Evolutionary conservation across 1,139 yeast genomes (phyloP).

Genomic region (Diutina ranongensis): DNA sequence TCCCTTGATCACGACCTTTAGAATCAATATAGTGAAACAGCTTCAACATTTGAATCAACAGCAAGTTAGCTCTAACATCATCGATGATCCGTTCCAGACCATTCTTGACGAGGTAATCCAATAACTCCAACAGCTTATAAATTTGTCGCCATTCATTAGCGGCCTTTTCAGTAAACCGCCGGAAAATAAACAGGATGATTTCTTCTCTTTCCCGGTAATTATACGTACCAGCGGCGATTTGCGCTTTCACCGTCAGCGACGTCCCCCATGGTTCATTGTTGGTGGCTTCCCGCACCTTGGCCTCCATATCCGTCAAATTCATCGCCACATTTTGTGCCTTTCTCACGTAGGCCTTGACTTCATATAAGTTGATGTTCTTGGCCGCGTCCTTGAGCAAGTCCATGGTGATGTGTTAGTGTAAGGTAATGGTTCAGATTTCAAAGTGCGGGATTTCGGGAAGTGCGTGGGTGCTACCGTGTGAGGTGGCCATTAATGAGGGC

Average conservation of each 20-base stretch:
- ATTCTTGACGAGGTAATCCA: slow-evolving; percentile 82
- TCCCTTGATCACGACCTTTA: slow-evolving; percentile 93
- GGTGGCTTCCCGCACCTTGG: slow-evolving; percentile 94
- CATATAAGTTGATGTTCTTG: slow-evolving; percentile 78
- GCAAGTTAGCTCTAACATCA: slow-evolving; percentile 78
- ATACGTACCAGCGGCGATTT: slow-evolving; percentile 90
- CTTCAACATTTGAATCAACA: slow-evolving; percentile 78
- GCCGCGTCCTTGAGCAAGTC: slow-evolving; percentile 62
- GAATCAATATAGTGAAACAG: slow-evolving; percentile 91
- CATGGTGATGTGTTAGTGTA: slow-evolving; percentile 22
- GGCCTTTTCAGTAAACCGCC: slow-evolving; percentile 86
- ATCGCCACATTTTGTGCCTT: slow-evolving; percentile 93
- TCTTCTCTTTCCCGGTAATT: slow-evolving; percentile 77
- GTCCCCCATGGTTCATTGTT: slow-evolving; percentile 99
- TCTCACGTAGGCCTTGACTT: slow-evolving; percentile 94
- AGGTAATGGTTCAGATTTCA: background rate
- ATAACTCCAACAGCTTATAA: slow-evolving; percentile 81
- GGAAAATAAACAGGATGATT: slow-evolving; percentile 55
- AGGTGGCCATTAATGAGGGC: background rate
- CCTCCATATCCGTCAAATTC: slow-evolving; percentile 91
- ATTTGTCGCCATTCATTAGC: slow-evolving; percentile 98
- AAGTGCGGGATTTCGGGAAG: background rate
- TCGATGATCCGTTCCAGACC: slow-evolving; percentile 94
- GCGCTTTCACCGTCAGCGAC: slow-evolving; percentile 80
- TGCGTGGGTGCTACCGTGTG: background rate